Conservation (phyloP, 2,329 filamentous ascomycete species). For the Phialophora expanda region DNA sequence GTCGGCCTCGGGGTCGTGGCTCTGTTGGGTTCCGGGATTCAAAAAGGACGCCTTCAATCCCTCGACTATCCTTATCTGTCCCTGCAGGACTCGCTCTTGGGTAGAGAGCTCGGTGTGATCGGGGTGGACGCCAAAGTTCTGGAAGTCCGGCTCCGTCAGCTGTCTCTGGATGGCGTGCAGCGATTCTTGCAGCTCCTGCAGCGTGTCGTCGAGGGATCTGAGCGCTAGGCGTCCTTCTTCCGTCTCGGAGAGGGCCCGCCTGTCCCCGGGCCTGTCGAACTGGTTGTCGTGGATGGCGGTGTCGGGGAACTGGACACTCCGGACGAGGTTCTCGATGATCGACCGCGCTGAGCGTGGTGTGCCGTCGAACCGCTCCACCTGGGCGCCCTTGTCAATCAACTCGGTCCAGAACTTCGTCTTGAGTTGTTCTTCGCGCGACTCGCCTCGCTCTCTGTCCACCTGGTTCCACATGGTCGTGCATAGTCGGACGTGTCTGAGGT, state of each 20-base stretch:
- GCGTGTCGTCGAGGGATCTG: neutral
- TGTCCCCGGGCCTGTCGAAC: neutral
- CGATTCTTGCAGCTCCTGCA: neutral
- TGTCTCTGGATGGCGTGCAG: neutral
- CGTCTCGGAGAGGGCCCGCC: neutral
- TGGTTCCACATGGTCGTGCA: conserved; percentile 1
- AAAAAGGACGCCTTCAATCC: no score
- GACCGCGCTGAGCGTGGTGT: neutral
- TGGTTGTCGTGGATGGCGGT: neutral
- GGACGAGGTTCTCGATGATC: neutral
- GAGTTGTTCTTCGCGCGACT: neutral
- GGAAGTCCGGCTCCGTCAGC: neutral
- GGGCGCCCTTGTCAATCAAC: neutral
- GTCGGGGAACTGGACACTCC: neutral
- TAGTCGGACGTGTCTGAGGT: neutral
- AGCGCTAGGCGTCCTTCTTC: neutral
- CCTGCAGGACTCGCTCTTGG: neutral
- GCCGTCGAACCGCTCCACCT: neutral
- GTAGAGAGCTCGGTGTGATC: neutral
- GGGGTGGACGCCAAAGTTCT: neutral
- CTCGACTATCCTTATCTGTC: no score
- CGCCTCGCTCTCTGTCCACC: neutral
- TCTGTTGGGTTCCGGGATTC: no score
- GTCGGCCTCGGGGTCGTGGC: no score
- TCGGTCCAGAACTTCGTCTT: neutral